Evolutionary conservation across 2,329 filamentous ascomycete species (phyloP).

Genomic region (Colletotrichum spinosum): DNA sequence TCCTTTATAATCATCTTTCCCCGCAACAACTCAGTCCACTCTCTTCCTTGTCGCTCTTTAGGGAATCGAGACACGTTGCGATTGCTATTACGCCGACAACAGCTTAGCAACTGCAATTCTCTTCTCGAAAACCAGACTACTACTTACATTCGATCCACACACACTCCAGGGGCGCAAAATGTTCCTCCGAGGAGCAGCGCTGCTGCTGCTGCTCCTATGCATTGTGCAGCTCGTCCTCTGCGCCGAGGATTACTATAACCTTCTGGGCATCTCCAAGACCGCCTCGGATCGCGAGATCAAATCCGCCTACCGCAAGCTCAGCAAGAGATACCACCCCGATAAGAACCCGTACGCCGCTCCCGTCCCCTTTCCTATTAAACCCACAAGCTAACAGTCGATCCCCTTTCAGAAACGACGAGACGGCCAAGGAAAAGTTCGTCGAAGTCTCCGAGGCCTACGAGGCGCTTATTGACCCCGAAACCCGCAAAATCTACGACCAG

Average conservation of each 20-base stretch:
- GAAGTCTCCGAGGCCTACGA: constrained; percentile 96
- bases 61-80: background rate
- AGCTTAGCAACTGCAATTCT: background rate
- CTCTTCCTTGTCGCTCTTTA: constrained; percentile 27
- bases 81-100: too few relatives aligned
- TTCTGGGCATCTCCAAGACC: constrained; percentile 82
- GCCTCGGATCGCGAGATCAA: constrained; percentile 92
- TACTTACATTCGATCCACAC: constrained; percentile 17
- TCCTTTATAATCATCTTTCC: background rate
- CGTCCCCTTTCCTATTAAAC: constrained; percentile 36
- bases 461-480: constrained; percentile 81
- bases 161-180: constrained; percentile 52
- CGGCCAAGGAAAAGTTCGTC: constrained; percentile 91
- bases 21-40: background rate
- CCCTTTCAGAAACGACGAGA: constrained; percentile 73
- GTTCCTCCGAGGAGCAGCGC: constrained; percentile 62
- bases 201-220: constrained; percentile 64
- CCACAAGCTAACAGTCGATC: background rate
- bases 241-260: constrained; percentile 83
- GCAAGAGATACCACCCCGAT: constrained; percentile 96
- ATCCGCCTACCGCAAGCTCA: constrained; percentile 88
- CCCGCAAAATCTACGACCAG: constrained; percentile 91
- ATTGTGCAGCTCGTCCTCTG: constrained; percentile 67
- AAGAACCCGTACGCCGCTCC: constrained; percentile 84
- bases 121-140: constrained; percentile 7